Evolutionary conservation across 2,329 filamentous ascomycete species (phyloP), one percentile per base, ranked within the genome.

Genomic region (Scedosporium minutisporum): DNA sequence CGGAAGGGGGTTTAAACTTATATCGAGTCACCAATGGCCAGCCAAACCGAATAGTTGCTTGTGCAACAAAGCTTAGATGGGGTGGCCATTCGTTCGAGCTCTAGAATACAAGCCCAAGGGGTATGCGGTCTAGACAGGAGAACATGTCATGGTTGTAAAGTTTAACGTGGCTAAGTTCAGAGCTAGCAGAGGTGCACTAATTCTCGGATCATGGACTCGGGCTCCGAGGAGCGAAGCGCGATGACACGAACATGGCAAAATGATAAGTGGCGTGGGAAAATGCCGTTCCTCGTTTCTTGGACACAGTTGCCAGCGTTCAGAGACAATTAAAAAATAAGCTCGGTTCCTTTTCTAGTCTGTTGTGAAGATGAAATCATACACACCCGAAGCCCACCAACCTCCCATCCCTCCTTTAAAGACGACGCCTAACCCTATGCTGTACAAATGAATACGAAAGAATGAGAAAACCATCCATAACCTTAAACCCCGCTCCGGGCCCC

Each of bases 371-470:
- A 27, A 44, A 61, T 63, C 18, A 55, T 55, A 23, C 51, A 25
- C 12, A 23, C 21, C 51, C 51, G 23, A 29, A 55, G 51, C 51
- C 51, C 21, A 29, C 51, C 23, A 55, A 55, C 51, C 51, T 55
- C 21, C 5, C 46, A 51, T 23, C 51, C 18, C 51, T 55, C 51
- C 51, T n/a, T 23, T 60, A 55, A 55, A 62, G 61, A 63, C 21
- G 48, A 51, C 9, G n/a, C 4, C 25, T 38, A 41, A n/a, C 46
- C 48, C 46, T 38, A 55, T 62, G 44, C 44, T 51, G 48, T 60
- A 41, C 14, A 59, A 63, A 51, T 59, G 41, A 58, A 60, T 48
- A 48, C 44, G 44, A 25, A 27, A 46, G 18, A 61, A 48, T 14
- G 44, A 42, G 27, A 48, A 48, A 38, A 14, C 33, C 33, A 38